Evolutionary conservation across 177 flowering plant species (phyloP).

Genomic region (Vitis hybrid): DNA sequence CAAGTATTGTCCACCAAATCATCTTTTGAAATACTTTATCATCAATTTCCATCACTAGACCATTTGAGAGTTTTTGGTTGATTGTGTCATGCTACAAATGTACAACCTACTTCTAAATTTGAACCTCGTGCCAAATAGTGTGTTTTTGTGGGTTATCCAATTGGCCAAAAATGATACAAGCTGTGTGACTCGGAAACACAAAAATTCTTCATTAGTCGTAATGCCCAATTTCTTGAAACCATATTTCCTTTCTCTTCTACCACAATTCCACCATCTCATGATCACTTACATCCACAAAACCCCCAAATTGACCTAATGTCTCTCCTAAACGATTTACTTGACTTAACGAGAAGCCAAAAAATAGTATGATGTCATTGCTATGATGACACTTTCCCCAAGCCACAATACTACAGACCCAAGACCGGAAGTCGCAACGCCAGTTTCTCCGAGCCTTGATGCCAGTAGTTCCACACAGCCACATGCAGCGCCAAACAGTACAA

Average conservation of each 20-base stretch:
- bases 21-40: not conserved
- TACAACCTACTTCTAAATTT: conserved; percentile 1
- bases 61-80: not conserved
- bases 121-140: not conserved
- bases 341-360: too few relatives aligned
- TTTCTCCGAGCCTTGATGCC: too few relatives aligned
- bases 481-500: too few relatives aligned
- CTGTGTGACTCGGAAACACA: not conserved
- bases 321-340: too few relatives aligned
- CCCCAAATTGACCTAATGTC: too few relatives aligned
- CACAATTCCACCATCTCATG: too few relatives aligned
- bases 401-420: too few relatives aligned
- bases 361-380: too few relatives aligned
- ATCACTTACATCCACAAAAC: too few relatives aligned
- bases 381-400: too few relatives aligned
- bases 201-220: conserved; percentile 6
- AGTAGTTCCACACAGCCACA: not conserved
- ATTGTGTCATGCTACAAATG: not conserved
- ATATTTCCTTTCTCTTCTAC: not conserved
- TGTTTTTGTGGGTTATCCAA: conserved; percentile 4
- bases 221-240: conserved; percentile 4
- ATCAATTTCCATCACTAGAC: conserved; percentile 5
- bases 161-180: not conserved
- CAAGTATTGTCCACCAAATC: not conserved
- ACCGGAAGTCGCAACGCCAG: not conserved